Base-by-base conservation (phyloP, 208 protist species). In the Strigomonas culicis region DNA sequence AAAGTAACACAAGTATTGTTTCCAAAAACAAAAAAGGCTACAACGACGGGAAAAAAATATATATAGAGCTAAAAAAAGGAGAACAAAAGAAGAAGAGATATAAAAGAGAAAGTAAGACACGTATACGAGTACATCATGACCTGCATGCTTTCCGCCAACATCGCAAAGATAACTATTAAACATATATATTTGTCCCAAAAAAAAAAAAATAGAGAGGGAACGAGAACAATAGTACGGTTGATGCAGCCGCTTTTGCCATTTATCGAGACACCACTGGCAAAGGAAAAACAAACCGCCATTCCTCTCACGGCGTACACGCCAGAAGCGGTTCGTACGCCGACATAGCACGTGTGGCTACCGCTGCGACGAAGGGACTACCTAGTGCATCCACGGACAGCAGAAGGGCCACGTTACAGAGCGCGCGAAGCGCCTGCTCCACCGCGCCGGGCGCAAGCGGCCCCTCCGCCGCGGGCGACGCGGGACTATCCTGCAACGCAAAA, bases 291-390 rank as follows among this genome's bases (percentile, higher is more conserved):
- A 1, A 49, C n/a, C 17, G 4, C 11, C 21, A 53, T 39, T 13
- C 17, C 0, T 70, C 17, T 50, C 4, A 58, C 27, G 49, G 64
- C 44, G 52, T 69, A 32, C 84, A 80, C 4, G 82, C 84, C 19
- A 95, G 53, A 0, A 95, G 72, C 1, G 90, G 82, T 30, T 95
- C 90, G 66, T 92, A 95, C 4, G 81, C 78, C 22, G 46, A 59
- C 32, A 95, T 90, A 13, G 70, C 58, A 44, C 73, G 71, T 11
- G 75, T 76, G 0, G 90, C 90, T 15, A 95, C 69, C 1, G 75
- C 84, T 13, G 77, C 88, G 0, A 92, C 74, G 36, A 83, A 84
- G 2, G 90, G 90, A 58, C 82, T 82, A 36, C 90, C 90, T 0
- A 93, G 74, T 0, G 65, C 39, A 62, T 95, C 90, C 36, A 92